Percentiles rank a stretch among this genome's conserved stretches.
Evolutionary conservation across 1,284 basidiomycete species (phyloP).

Genomic region (Ceratobasidium theobromae): DNA sequence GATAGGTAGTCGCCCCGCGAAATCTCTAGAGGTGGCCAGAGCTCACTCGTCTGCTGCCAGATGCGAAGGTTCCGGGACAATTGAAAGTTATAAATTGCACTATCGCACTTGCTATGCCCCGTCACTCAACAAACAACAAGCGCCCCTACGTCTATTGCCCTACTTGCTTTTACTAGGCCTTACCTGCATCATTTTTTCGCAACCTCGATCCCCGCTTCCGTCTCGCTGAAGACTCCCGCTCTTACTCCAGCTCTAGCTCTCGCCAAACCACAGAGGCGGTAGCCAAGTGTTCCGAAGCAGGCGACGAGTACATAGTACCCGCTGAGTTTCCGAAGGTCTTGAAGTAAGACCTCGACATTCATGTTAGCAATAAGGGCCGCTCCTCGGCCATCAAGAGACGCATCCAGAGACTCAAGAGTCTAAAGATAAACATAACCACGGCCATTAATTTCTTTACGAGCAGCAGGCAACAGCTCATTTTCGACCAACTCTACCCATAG

Average conservation of each 20-base stretch:
- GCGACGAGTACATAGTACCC: conserved; percentile 64
- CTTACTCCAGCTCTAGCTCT: conserved; percentile 44
- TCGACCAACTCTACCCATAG: no score
- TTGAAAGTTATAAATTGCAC: neutral
- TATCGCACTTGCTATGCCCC: neutral
- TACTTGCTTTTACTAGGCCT: conserved; percentile 49
- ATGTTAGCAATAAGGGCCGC: conserved; percentile 65
- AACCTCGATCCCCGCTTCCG: conserved; percentile 74
- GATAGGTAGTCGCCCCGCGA: neutral
- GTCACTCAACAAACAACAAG: neutral
- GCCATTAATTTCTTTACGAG: no score
- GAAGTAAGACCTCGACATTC: conserved; percentile 71
- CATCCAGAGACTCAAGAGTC: neutral
- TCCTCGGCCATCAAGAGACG: conserved; percentile 68
- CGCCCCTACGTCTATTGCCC: neutral
- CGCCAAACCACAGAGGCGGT: conserved; percentile 48
- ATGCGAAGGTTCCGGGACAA: neutral
- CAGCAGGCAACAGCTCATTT: no score
- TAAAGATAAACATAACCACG: no score
- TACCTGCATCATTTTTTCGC: conserved; percentile 63
- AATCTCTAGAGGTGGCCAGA: conserved; percentile 1
- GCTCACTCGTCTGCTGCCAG: neutral
- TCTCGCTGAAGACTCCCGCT: conserved; percentile 65
- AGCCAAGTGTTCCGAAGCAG: conserved; percentile 65
- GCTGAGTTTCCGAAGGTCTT: conserved; percentile 76